Evolutionary conservation across 768 basidiomycete species (phyloP), one percentile per base, ranked within the genome.

Genomic region (Pleurotus giganteus): DNA sequence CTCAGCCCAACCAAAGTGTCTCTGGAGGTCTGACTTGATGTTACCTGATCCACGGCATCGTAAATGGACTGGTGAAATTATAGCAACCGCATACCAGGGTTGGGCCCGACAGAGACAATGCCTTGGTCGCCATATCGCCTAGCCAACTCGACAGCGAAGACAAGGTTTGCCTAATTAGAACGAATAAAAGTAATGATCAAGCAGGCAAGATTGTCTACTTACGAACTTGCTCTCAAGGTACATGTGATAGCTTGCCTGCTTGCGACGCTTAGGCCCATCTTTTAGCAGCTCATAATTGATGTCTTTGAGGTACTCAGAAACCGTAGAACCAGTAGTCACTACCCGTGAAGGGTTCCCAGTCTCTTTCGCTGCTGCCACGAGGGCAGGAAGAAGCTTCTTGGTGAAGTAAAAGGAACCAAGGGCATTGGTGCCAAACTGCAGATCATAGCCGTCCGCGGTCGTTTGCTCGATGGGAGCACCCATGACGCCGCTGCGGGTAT

Each of bases 391-490:
- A 39, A 86, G 74, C 13, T 78, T 70, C 42, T 71, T 69, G 2
- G 81, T 82, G 58, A 84, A 71, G 58, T 75, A 71, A 58, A 69
- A 75, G 63, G 76, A 81, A 76, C 81, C 81, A 6, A 83, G 58
- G 26, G 80, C 78, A 57, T 84, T 84, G 2, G 77, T 79, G 11
- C 79, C 83, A 52, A 83, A 85, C 50, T 79, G 76, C n/a, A 80
- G 61, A 59, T 84, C 83, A 53, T 78, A 82, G 4, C 80, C 80
- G 23, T 80, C 73, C 12, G 57, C 66, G 0, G 80, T 84, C 21
- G 75, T 47, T 23, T 63, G 58, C 17, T 75, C 73, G 1, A 72
- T 55, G 0, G 77, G 74, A 4, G 71, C 60, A 0, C 56, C 49
- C 76, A 82, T 82, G 17, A 82, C 71, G 0, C 81, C 83, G 2